Percentiles rank a stretch among this genome's conserved stretches.
Evolutionary conservation across 164 flowering plant genomes (phyloP).

Genomic region (Dillenia turbinata): DNA sequence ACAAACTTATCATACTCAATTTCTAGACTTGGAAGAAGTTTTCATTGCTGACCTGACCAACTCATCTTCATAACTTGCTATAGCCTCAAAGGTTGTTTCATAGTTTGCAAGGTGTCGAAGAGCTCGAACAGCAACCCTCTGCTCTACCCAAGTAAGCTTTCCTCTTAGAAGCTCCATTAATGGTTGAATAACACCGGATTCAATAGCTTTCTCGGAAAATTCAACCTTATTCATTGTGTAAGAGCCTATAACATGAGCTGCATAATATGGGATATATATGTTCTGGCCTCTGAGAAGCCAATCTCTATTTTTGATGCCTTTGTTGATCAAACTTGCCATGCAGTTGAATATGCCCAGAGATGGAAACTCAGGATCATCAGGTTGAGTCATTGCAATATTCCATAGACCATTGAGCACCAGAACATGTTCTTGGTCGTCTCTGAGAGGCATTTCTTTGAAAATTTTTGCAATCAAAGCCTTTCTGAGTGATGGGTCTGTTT

Average conservation of each 20-base stretch:
- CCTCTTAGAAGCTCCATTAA: constrained; percentile 71
- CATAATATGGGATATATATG: constrained; percentile 83
- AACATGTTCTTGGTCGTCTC: constrained; percentile 50
- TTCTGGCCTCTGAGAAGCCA: constrained; percentile 71
- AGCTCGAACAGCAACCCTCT: constrained; percentile 76
- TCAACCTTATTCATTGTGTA: constrained; percentile 73
- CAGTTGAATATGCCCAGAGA: constrained; percentile 65
- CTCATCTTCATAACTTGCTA: constrained; percentile 43
- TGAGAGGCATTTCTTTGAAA: constrained; percentile 43
- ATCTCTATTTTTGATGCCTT: constrained; percentile 31
- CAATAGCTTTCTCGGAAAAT: constrained; percentile 57
- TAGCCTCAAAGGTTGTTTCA: constrained; percentile 40
- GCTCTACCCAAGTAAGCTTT: constrained; percentile 83
- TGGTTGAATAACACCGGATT: constrained; percentile 60
- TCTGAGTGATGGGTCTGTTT: constrained; percentile 36
- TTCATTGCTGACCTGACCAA: constrained; percentile 45
- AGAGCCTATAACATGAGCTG: constrained; percentile 89
- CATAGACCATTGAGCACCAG: constrained; percentile 63
- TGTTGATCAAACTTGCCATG: constrained; percentile 52
- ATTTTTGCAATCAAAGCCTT: constrained; percentile 34
- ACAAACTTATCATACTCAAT: constrained; percentile 46
- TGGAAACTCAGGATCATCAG: constrained; percentile 63
- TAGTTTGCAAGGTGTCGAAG: constrained; percentile 83
- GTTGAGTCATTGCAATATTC: constrained; percentile 81
- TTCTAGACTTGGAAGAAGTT: constrained; percentile 47